Evolutionary conservation across 805 yeast species (phyloP).

Genomic region (Naumovozyma castellii): DNA sequence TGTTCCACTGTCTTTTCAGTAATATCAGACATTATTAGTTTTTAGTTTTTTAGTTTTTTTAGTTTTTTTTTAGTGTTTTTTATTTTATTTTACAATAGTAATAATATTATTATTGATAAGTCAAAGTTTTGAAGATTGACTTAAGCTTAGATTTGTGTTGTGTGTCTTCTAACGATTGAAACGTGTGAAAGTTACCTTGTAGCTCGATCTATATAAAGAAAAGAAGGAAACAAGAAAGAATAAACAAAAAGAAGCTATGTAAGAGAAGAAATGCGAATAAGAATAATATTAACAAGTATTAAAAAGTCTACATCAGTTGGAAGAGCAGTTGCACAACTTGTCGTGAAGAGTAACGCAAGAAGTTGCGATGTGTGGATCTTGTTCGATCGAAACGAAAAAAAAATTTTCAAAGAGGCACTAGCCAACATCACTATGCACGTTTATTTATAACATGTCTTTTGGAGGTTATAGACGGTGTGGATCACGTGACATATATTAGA

Average conservation of each 20-base stretch:
- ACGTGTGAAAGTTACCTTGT: slow-evolving; percentile 7
- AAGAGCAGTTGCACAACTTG: no score
- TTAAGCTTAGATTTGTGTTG: slow-evolving; percentile 1
- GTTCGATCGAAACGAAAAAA: background rate
- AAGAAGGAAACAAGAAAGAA: slow-evolving; percentile 1
- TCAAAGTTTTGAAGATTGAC: slow-evolving; percentile 19
- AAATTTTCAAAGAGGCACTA: background rate
- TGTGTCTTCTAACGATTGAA: slow-evolving; percentile 1
- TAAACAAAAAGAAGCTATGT: background rate
- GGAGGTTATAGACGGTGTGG: no score
- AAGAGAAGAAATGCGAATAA: background rate
- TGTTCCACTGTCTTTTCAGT: slow-evolving; percentile 31
- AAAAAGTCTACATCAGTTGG: no score
- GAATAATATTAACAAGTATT: background rate
- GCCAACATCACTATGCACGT: background rate
- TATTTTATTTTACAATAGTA: background rate
- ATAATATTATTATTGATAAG: slow-evolving; percentile 9
- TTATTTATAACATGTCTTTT: no score
- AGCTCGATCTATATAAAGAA: slow-evolving; percentile 6
- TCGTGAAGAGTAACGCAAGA: background rate
- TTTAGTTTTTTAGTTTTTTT: slow-evolving; percentile 13
- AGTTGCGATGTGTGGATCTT: slow-evolving; percentile 1
- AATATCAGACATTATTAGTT: slow-evolving; percentile 28
- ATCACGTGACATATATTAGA: no score
- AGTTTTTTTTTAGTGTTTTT: slow-evolving; percentile 15